A percentile compares a stretch with the other conserved stretches of the same genome.
Conservation (phyloP, 2,329 filamentous ascomycete genomes). For the Tolypocladium inflatum region DNA sequence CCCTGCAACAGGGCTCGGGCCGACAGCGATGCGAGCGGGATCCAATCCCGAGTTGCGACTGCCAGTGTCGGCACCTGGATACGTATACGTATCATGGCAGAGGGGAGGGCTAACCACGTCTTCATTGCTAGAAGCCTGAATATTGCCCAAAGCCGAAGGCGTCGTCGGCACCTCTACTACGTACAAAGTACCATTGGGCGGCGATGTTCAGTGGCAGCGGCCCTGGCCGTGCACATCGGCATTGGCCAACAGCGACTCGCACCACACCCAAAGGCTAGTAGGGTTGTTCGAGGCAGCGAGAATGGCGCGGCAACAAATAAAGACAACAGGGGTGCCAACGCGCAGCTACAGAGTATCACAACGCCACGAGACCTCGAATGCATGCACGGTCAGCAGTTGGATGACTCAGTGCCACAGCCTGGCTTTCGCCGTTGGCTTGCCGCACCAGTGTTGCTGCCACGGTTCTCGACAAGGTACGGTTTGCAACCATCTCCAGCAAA, state of each 20-base stretch:
- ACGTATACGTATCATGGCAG: not conserved
- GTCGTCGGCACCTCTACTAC: not conserved
- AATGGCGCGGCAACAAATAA: not conserved
- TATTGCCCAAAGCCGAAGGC: not conserved
- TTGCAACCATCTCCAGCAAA: not conserved
- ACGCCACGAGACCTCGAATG: not conserved
- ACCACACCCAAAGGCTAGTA: not conserved
- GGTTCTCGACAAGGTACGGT: not conserved
- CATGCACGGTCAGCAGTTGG: not conserved
- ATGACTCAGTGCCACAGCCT: not conserved
- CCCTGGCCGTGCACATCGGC: not conserved
- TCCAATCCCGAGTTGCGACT: not conserved
- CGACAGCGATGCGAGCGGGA: not conserved
- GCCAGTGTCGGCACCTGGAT: not conserved
- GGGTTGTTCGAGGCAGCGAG: not conserved
- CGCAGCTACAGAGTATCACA: not conserved
- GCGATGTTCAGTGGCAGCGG: not conserved
- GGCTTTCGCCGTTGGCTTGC: not conserved
- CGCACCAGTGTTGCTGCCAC: not conserved
- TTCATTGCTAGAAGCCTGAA: not conserved
- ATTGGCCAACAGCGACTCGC: not conserved
- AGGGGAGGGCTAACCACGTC: not conserved
- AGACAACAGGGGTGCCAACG: not conserved
- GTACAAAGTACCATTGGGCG: not conserved
- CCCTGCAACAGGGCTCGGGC: not conserved